phyloP scores from a whole-genome alignment of 176 grass and related monocot species.

The Tuctoria greenei region DNA sequence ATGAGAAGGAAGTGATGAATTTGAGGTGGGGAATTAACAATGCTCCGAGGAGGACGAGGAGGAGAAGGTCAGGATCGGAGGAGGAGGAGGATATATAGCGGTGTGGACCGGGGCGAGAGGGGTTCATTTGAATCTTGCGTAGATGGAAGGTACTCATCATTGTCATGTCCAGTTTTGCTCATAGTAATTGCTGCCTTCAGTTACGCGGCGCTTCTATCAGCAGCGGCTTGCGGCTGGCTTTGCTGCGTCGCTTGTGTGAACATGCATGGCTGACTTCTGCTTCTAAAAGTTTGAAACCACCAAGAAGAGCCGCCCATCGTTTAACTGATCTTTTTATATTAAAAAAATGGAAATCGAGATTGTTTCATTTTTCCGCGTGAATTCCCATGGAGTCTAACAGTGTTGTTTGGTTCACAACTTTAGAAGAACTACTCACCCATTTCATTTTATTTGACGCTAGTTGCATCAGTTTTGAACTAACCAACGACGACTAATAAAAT shows the following conservation, averaged over 20 bases:
- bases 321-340: neutral
- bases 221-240: neutral
- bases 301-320: neutral
- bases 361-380: neutral
- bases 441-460: too few relatives aligned
- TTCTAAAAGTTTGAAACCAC: conserved; percentile 9
- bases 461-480: too few relatives aligned
- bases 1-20: neutral
- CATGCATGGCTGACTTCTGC: neutral
- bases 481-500: too few relatives aligned
- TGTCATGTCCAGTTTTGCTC: neutral
- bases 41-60: neutral
- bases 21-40: neutral
- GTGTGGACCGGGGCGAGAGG: neutral
- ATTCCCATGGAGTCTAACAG: neutral
- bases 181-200: neutral
- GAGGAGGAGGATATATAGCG: neutral
- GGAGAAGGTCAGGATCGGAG: neutral
- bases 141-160: conserved; percentile 3
- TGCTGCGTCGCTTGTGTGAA: neutral
- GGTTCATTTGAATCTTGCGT: neutral
- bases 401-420: neutral
- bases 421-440: neutral
- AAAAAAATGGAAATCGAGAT: neutral
- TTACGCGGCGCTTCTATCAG: neutral